Evolutionary conservation across 129 eudicot genomes (phyloP).

Genomic region (Deinandra increscens): DNA sequence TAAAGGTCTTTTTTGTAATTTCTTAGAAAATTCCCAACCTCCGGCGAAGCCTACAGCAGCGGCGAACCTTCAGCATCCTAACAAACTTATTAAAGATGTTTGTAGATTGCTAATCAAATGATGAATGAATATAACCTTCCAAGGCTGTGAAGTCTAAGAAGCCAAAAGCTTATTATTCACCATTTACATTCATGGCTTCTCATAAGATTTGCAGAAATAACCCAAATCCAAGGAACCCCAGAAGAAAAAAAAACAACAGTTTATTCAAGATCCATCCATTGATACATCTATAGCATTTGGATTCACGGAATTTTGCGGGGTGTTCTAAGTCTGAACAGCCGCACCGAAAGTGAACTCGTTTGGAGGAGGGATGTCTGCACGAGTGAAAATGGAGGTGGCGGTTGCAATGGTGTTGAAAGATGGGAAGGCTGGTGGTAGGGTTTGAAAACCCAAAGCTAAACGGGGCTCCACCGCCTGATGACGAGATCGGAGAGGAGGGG

Average conservation of each 20-base stretch:
- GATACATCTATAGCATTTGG: slow-evolving; percentile 50
- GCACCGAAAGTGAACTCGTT: slow-evolving; percentile 83
- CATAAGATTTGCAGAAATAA: slow-evolving; percentile 33
- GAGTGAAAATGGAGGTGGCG: slow-evolving; percentile 60
- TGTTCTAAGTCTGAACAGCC: slow-evolving; percentile 27
- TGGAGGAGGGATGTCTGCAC: slow-evolving; percentile 57
- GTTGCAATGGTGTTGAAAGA: slow-evolving; percentile 46
- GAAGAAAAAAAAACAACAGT: too few relatives aligned
- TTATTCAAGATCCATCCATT: slow-evolving; percentile 71
- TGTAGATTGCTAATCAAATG: too few relatives aligned
- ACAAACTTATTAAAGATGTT: too few relatives aligned
- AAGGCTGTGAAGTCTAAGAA: slow-evolving; percentile 31
- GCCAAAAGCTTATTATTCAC: slow-evolving; percentile 28
- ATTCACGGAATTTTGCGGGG: slow-evolving; percentile 27
- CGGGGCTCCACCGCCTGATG: slow-evolving; percentile 43
- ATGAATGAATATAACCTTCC: too few relatives aligned
- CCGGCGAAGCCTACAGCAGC: too few relatives aligned
- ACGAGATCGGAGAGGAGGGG: too few relatives aligned
- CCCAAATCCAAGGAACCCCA: slow-evolving; percentile 37
- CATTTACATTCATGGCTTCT: slow-evolving; percentile 42
- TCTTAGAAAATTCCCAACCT: too few relatives aligned
- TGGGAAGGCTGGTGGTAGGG: slow-evolving; percentile 44
- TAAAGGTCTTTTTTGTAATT: too few relatives aligned
- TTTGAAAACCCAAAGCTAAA: slow-evolving; percentile 69
- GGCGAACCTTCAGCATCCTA: too few relatives aligned